Base-by-base conservation (phyloP, 208 protist species). In the Borovskyia barvae region DNA sequence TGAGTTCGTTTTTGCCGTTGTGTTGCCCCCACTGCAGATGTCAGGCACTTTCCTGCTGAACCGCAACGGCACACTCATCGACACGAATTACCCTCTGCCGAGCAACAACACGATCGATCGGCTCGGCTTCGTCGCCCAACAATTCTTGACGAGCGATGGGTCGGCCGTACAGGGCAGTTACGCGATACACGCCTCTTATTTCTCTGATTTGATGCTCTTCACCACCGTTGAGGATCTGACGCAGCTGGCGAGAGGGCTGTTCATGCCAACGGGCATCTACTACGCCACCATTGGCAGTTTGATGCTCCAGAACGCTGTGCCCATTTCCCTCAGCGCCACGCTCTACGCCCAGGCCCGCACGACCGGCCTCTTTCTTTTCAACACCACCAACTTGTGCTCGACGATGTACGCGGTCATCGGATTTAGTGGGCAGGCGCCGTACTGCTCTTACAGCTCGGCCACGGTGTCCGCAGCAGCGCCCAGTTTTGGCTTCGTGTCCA, bases 121-220 rank as follows among this genome's bases (percentile, higher is more conserved):
- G 45, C 48, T 72, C 9, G n/a, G 45, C n/a, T 51, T 57, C 43
- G 37, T 32, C 4, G 30, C 66, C 14, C 50, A 75, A 29, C 72
- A 82, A 48, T 63, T 70, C 59, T 32, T 91, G 9, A 53, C 28
- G 29, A 33, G 15, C 35, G 25, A 45, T 26, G 66, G 63, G 22
- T 47, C 22, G 5, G 36, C 14, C 14, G 28, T 71, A 14, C 19
- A 61, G 15, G 8, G 9, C 28, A 64, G 26, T 41, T 40, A 62
- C 30, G 33, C 60, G 22, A 68, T 80, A 11, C 71, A 85, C 50
- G 65, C 80, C 12, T 72, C 71, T 3, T 85, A 82, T 50, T 58
- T 77, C 28, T 69, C 77, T 5, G 80, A 87, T 56, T 77, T 76
- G 61, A 85, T 87, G 80, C 50, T 86, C 32, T 87, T 83, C 64